Percentiles rank a stretch among this genome's conserved stretches.
Evolutionary conservation across 768 basidiomycete genomes (phyloP).

Genomic region (Hygrophorus russula): DNA sequence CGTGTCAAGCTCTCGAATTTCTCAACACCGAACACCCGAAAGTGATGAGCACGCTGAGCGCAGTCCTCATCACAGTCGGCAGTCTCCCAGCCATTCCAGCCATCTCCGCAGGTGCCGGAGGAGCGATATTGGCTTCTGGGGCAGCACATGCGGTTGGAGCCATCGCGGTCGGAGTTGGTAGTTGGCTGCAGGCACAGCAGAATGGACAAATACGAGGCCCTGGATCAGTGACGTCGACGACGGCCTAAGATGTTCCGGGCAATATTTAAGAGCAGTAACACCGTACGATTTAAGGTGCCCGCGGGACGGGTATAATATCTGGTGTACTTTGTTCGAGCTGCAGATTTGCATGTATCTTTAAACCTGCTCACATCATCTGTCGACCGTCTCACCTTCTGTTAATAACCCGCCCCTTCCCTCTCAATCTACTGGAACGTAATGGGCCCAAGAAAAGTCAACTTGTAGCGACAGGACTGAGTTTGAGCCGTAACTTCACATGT

Average conservation of each 20-base stretch:
- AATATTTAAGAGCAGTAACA: background rate
- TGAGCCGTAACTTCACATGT: no score
- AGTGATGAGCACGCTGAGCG: slow-evolving; percentile 59
- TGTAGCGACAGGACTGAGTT: no score
- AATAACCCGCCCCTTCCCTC: no score
- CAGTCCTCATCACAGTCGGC: slow-evolving; percentile 70
- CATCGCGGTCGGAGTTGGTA: slow-evolving; percentile 65
- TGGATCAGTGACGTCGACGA: background rate
- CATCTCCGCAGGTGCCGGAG: slow-evolving; percentile 57
- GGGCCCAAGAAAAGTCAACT: no score
- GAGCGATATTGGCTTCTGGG: slow-evolving; percentile 59
- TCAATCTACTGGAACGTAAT: no score
- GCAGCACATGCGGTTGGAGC: slow-evolving; percentile 73
- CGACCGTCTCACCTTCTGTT: no score
- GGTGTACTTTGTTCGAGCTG: background rate
- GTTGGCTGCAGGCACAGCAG: slow-evolving; percentile 37
- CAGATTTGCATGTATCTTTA: slow-evolving; percentile 1
- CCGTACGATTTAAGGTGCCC: background rate
- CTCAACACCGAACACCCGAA: slow-evolving; percentile 69
- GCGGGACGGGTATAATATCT: background rate
- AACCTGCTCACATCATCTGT: slow-evolving; percentile 12
- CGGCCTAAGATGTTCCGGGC: background rate
- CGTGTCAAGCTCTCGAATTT: slow-evolving; percentile 64
- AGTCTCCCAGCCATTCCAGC: slow-evolving; percentile 64
- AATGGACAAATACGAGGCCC: slow-evolving; percentile 12